Percentiles rank a stretch among this genome's conserved stretches.
Evolutionary conservation across 129 eudicot genomes (phyloP).

Genomic region (Silybum marianum): DNA sequence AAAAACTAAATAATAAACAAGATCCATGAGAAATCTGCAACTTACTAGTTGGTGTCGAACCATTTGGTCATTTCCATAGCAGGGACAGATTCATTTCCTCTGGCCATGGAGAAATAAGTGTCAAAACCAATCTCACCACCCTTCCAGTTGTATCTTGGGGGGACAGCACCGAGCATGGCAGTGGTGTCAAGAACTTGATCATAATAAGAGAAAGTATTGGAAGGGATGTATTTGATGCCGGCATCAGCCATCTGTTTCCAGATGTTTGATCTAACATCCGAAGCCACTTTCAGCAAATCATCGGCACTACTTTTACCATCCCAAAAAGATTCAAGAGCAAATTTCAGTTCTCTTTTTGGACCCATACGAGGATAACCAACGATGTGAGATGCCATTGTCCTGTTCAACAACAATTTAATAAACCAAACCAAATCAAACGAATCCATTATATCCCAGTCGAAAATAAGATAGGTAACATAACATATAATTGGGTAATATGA

Average conservation of each 20-base stretch:
- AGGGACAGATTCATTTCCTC: slow-evolving; percentile 87
- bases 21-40: slow-evolving; percentile 4
- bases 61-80: slow-evolving; percentile 95
- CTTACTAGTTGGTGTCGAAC: slow-evolving; percentile 94
- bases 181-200: slow-evolving; percentile 83
- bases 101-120: slow-evolving; percentile 80
- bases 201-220: slow-evolving; percentile 77
- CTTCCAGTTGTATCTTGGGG: slow-evolving; percentile 61
- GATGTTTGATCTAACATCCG: slow-evolving; percentile 70
- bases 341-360: slow-evolving; percentile 76
- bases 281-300: slow-evolving; percentile 72
- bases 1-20: not conserved
- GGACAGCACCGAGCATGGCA: slow-evolving; percentile 91
- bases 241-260: slow-evolving; percentile 83
- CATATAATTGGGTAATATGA: not conserved
- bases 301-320: slow-evolving; percentile 83
- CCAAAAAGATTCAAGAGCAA: slow-evolving; percentile 87
- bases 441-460: not conserved
- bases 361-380: slow-evolving; percentile 97
- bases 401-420: slow-evolving; percentile 19
- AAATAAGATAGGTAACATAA: not conserved
- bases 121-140: slow-evolving; percentile 82
- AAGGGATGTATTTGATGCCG: slow-evolving; percentile 79
- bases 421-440: not conserved
- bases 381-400: slow-evolving; percentile 82